Percentiles rank a stretch among this genome's conserved stretches.
phyloP scores from a whole-genome alignment of 495 filamentous ascomycete genomes.

The Chaetomium cochliodes region DNA sequence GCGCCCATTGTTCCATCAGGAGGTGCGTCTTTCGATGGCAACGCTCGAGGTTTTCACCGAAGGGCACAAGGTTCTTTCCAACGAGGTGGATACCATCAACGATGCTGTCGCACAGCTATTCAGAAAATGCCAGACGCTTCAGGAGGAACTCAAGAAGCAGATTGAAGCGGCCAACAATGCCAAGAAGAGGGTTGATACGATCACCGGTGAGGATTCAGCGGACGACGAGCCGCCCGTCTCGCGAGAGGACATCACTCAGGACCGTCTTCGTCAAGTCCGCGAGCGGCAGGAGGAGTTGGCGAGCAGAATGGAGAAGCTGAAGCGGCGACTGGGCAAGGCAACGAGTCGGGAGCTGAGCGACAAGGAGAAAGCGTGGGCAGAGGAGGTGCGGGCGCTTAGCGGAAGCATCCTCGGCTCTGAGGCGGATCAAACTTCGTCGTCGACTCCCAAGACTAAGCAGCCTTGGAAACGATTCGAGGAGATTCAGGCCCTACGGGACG shows the following conservation, averaged over 20 bases:
- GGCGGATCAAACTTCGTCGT: slow-evolving; percentile 16
- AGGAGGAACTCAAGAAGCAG: slow-evolving; percentile 69
- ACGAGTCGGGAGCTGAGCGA: slow-evolving; percentile 67
- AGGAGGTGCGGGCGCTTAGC: slow-evolving; percentile 58
- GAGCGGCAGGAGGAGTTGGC: slow-evolving; percentile 59
- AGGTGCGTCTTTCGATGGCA: slow-evolving; percentile 69
- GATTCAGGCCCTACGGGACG: slow-evolving; percentile 45
- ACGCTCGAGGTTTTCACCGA: slow-evolving; percentile 74
- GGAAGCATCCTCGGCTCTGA: slow-evolving; percentile 43
- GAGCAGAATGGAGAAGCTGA: slow-evolving; percentile 62
- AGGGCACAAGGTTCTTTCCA: slow-evolving; percentile 70
- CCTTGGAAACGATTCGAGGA: slow-evolving; percentile 51
- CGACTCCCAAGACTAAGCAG: slow-evolving; percentile 36
- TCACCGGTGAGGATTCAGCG: slow-evolving; percentile 58
- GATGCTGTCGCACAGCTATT: slow-evolving; percentile 79
- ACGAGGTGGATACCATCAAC: slow-evolving; percentile 70
- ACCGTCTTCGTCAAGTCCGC: slow-evolving; percentile 59
- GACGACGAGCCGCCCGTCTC: slow-evolving; percentile 46
- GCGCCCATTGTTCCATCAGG: slow-evolving; percentile 62
- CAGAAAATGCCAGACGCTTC: slow-evolving; percentile 69
- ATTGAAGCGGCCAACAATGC: slow-evolving; percentile 66
- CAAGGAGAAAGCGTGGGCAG: slow-evolving; percentile 66
- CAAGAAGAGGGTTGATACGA: slow-evolving; percentile 60
- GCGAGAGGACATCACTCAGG: slow-evolving; percentile 55
- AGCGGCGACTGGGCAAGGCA: slow-evolving; percentile 56